phyloP scores from a whole-genome alignment of 257 asterid genomes.

The Solanum dulcamara region DNA sequence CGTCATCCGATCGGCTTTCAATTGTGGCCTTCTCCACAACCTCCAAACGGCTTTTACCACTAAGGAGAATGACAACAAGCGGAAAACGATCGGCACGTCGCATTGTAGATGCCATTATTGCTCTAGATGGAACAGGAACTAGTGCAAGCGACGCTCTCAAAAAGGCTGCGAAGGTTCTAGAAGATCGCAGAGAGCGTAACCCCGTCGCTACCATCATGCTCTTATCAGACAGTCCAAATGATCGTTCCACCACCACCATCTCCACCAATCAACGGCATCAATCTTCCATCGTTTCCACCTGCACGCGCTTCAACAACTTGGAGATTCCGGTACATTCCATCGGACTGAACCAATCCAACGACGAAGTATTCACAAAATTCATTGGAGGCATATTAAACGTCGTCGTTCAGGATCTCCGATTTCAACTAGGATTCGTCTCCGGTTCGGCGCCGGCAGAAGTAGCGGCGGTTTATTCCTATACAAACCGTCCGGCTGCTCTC shows the following conservation, averaged over 20 bases:
- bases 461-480: conserved; percentile 46
- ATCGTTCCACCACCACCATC: conserved; percentile 8
- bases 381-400: conserved; percentile 37
- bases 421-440: conserved; percentile 39
- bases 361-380: conserved; percentile 24
- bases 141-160: conserved; percentile 65
- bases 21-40: conserved; percentile 84
- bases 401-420: conserved; percentile 47
- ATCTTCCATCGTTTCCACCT: conserved; percentile 27
- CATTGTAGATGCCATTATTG: conserved; percentile 65
- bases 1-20: conserved; percentile 77
- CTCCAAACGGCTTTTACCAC: conserved; percentile 73
- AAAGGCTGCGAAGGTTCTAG: conserved; percentile 86
- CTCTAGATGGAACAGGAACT: conserved; percentile 48
- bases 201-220: conserved; percentile 59
- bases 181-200: conserved; percentile 86
- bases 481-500: conserved; percentile 34
- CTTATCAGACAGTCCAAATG: conserved; percentile 41
- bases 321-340: conserved; percentile 63
- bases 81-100: conserved; percentile 78
- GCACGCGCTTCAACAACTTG: conserved; percentile 43
- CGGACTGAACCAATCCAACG: conserved; percentile 21
- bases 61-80: conserved; percentile 64
- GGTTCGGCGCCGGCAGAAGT: conserved; percentile 61
- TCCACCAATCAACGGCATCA: conserved; percentile 1